Percentiles rank a stretch among this genome's conserved stretches.
Conservation (phyloP, 768 basidiomycete genomes). For the Xerocomellus amylosporus region DNA sequence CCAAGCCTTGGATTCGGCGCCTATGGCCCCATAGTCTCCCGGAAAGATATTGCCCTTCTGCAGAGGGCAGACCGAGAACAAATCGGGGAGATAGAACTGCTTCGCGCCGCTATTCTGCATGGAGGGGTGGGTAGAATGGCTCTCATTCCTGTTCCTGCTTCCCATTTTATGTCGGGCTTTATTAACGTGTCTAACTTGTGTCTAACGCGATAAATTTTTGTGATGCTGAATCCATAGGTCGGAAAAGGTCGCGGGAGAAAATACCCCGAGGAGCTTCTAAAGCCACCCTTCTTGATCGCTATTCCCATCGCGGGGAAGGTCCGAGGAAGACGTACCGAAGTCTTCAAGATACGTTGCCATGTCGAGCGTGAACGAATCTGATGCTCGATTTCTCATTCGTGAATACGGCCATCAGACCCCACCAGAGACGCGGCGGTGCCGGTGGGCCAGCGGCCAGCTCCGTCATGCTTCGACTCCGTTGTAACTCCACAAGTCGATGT, state of each 20-base stretch:
- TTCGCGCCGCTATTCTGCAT: background rate
- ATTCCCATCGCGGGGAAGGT: background rate
- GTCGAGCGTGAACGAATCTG: background rate
- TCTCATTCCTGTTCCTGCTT: background rate
- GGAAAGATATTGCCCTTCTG: conserved; percentile 52
- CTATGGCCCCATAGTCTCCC: conserved; percentile 48
- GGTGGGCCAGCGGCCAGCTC: background rate
- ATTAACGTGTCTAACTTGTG: conserved; percentile 7
- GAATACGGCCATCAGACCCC: conserved; percentile 4
- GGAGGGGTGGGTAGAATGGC: background rate
- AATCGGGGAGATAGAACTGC: conserved; percentile 56
- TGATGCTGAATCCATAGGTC: conserved; percentile 1
- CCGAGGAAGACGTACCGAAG: conserved; percentile 2
- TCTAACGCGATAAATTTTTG: background rate
- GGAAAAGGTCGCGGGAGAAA: background rate
- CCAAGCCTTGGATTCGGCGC: conserved; percentile 59
- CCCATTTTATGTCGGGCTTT: conserved; percentile 6
- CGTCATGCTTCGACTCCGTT: background rate
- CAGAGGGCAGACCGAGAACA: conserved; percentile 45
- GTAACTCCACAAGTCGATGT: background rate
- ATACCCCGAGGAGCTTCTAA: conserved; percentile 8
- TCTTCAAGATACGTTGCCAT: background rate
- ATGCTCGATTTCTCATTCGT: conserved; percentile 1
- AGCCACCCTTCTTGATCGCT: conserved; percentile 49
- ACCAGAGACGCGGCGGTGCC: background rate